A percentile compares a stretch with the other conserved stretches of the same genome.
Conservation (phyloP, 345 rosid species). For the Acer yangbiense region DNA sequence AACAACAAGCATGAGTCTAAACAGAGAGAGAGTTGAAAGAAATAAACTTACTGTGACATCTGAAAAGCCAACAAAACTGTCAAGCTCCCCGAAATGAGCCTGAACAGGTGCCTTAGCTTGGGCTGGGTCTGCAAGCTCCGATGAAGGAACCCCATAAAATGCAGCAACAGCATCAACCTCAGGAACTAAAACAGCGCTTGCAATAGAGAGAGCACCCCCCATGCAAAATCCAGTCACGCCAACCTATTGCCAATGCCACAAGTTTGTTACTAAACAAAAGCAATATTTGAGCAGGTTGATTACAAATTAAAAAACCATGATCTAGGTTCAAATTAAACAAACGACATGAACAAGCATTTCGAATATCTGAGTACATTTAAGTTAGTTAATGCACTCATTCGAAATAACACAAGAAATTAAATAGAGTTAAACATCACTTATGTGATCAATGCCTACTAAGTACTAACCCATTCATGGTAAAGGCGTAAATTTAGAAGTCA, state of each 20-base stretch:
- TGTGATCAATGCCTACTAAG: neutral
- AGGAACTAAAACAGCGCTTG: constrained; percentile 88
- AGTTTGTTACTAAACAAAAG: neutral
- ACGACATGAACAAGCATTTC: too few species aligned
- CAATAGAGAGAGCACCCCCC: constrained; percentile 93
- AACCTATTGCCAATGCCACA: constrained; percentile 49
- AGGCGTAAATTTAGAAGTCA: neutral
- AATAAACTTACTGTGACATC: constrained; percentile 69
- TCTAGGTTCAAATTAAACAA: neutral
- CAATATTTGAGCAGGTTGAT: neutral
- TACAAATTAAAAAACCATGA: neutral
- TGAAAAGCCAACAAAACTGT: constrained; percentile 75
- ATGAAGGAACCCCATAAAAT: constrained; percentile 84
- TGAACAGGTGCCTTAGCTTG: constrained; percentile 86
- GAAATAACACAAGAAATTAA: neutral
- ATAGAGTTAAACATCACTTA: neutral
- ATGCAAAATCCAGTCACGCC: constrained; percentile 96
- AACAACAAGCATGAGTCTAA: neutral
- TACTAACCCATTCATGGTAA: neutral
- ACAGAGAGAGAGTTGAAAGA: neutral
- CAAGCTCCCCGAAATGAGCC: constrained; percentile 94
- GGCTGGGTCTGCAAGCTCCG: constrained; percentile 82
- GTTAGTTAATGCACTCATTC: neutral
- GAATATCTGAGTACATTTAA: neutral
- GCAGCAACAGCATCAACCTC: constrained; percentile 87